phyloP scores from a whole-genome alignment of 768 basidiomycete genomes.

The Amanita exitialis region DNA sequence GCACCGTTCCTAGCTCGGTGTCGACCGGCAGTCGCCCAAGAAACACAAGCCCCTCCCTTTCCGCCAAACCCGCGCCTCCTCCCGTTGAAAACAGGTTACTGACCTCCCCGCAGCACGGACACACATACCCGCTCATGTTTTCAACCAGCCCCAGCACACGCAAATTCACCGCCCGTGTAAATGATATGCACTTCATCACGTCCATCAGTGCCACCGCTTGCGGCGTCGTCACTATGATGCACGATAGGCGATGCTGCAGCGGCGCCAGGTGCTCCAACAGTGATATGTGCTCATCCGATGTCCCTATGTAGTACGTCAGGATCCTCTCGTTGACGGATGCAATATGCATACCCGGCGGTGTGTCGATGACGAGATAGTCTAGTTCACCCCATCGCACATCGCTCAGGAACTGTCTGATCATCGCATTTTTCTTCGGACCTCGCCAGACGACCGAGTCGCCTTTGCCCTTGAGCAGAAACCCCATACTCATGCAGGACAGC shows the following conservation, averaged over 20 bases:
- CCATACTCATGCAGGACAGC: conserved; percentile 93
- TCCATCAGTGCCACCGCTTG: conserved; percentile 95
- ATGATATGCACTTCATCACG: conserved; percentile 93
- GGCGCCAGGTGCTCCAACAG: conserved; percentile 90
- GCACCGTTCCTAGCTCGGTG: conserved; percentile 75
- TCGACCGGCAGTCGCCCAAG: conserved; percentile 91
- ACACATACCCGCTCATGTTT: conserved; percentile 98
- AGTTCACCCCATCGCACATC: conserved; percentile 94
- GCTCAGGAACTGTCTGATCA: conserved; percentile 92
- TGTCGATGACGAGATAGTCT: conserved; percentile 90
- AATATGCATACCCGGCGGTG: conserved; percentile 75
- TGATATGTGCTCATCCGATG: conserved; percentile 97
- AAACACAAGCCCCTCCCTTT: conserved; percentile 61
- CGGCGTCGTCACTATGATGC: conserved; percentile 93
- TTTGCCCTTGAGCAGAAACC: conserved; percentile 83
- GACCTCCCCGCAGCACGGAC: conserved; percentile 94
- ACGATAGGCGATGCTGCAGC: conserved; percentile 64
- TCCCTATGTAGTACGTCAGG: conserved; percentile 44
- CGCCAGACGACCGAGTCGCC: conserved; percentile 96
- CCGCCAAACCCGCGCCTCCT: conserved; percentile 85
- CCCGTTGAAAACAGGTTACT: conserved; percentile 93
- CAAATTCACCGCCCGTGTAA: conserved; percentile 79
- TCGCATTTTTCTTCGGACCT: conserved; percentile 97
- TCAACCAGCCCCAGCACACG: conserved; percentile 90
- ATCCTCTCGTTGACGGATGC: conserved; percentile 12